Evolutionary conservation across 768 basidiomycete species (phyloP).

Genomic region (Pisolithus tinctorius): DNA sequence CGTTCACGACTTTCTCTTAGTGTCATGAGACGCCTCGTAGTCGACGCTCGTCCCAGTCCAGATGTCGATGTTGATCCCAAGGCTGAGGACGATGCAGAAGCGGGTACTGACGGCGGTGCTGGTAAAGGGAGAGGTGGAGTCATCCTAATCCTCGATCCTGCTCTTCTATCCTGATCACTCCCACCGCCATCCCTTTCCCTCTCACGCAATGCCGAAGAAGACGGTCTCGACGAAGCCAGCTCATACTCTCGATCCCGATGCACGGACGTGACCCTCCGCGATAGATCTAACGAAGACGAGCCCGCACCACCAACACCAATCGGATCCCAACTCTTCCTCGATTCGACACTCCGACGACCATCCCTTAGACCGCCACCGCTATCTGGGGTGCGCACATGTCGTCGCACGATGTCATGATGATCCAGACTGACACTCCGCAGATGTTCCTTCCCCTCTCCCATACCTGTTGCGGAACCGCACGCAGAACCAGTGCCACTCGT

Average conservation of each 20-base stretch:
- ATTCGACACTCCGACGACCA: slow-evolving; percentile 45
- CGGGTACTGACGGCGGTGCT: background rate
- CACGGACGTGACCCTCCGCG: background rate
- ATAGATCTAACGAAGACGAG: slow-evolving; percentile 17
- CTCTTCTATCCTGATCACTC: slow-evolving; percentile 21
- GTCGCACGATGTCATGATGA: slow-evolving; percentile 42
- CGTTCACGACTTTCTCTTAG: slow-evolving; percentile 53
- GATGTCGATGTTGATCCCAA: too few species aligned
- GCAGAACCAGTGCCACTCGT: slow-evolving; percentile 3
- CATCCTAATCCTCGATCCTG: slow-evolving; percentile 16
- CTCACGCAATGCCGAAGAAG: slow-evolving; percentile 19
- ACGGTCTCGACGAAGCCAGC: slow-evolving; percentile 12
- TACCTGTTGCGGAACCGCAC: background rate
- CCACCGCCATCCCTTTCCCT: slow-evolving; percentile 12
- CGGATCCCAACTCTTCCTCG: slow-evolving; percentile 41
- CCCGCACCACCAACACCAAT: slow-evolving; percentile 11
- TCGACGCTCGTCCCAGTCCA: background rate
- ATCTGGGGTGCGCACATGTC: slow-evolving; percentile 23
- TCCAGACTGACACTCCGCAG: slow-evolving; percentile 51
- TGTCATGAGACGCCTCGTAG: slow-evolving; percentile 48
- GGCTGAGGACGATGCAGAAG: background rate
- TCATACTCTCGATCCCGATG: background rate
- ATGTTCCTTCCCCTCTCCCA: slow-evolving; percentile 16
- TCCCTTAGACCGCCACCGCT: slow-evolving; percentile 28
- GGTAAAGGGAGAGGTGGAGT: slow-evolving; percentile 20